phyloP scores from a whole-genome alignment of 2,329 filamentous ascomycete genomes.

The Aureobasidium musti region DNA sequence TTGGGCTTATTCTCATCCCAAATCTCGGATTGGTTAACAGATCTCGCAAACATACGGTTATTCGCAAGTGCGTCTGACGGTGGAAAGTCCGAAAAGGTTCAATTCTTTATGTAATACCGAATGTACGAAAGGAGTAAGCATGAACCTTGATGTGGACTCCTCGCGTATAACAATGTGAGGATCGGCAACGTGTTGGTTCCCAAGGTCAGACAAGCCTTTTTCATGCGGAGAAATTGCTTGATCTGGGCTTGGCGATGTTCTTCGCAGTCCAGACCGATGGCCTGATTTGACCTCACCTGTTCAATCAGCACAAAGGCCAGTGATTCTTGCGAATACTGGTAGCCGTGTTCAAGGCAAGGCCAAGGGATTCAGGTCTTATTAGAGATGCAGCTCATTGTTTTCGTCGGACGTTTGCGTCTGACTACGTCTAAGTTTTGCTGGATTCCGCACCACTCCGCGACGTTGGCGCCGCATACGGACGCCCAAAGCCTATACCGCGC shows the following conservation, averaged over 20 bases:
- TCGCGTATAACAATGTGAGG: not conserved
- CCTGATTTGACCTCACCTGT: not conserved
- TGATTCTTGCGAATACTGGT: not conserved
- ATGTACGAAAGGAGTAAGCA: not conserved
- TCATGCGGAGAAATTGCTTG: not conserved
- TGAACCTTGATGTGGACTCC: not conserved
- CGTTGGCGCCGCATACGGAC: constrained; percentile 13
- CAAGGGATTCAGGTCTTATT: not conserved
- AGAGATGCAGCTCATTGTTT: no score
- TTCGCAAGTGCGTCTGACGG: not conserved
- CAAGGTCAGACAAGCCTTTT: not conserved
- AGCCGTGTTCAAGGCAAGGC: not conserved
- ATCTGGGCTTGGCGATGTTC: not conserved
- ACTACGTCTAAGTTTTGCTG: not conserved
- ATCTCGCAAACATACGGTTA: not conserved
- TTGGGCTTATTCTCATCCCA: not conserved
- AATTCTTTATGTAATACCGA: constrained; percentile 1
- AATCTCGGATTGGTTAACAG: not conserved
- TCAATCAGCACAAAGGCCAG: not conserved
- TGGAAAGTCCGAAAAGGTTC: not conserved
- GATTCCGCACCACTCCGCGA: not conserved
- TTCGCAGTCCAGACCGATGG: not conserved
- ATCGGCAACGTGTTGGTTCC: not conserved
- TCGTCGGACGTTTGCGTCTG: not conserved
- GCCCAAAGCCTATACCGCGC: constrained; percentile 12